Conservation (phyloP, 2,329 filamentous ascomycete genomes). For the Diaporthe nobilis region DNA sequence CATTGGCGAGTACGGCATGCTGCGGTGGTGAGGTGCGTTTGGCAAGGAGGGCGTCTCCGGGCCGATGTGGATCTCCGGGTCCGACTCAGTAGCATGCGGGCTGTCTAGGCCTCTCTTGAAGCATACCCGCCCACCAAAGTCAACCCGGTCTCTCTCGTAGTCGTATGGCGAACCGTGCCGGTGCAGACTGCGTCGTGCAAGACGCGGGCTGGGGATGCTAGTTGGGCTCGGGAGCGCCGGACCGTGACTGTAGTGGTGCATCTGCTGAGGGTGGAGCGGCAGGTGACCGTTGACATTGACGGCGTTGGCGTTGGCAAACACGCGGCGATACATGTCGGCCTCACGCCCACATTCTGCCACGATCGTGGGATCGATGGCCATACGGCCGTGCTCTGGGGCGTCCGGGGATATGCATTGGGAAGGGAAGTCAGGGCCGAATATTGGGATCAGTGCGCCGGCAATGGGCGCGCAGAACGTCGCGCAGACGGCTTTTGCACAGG, state of each 20-base stretch:
- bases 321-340: slow-evolving; percentile 58
- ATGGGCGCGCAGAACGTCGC: slow-evolving; percentile 91
- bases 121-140: slow-evolving; percentile 49
- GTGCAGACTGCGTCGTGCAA: slow-evolving; percentile 30
- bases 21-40: slow-evolving; percentile 25
- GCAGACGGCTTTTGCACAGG: slow-evolving; percentile 88
- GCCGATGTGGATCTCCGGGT: slow-evolving; percentile 45
- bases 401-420: slow-evolving; percentile 76
- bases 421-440: slow-evolving; percentile 90
- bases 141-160: slow-evolving; percentile 41
- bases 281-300: slow-evolving; percentile 38
- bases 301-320: slow-evolving; percentile 48
- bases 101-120: slow-evolving; percentile 47
- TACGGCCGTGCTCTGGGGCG: slow-evolving; percentile 74
- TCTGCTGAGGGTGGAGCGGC: slow-evolving; percentile 39
- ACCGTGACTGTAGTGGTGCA: slow-evolving; percentile 34
- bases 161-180: slow-evolving; percentile 38
- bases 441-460: slow-evolving; percentile 85
- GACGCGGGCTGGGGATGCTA: slow-evolving; percentile 41
- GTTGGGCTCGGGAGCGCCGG: slow-evolving; percentile 45
- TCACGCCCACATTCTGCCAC: slow-evolving; percentile 67
- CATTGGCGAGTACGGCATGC: slow-evolving; percentile 36
- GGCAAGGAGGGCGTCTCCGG: slow-evolving; percentile 43
- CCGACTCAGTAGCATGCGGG: slow-evolving; percentile 58
- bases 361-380: slow-evolving; percentile 74